These are phyloP conservation scores for Raphanus hybrid DNA, from an alignment of 441 rosid genomes.

Conservation along the genomic window DNA sequence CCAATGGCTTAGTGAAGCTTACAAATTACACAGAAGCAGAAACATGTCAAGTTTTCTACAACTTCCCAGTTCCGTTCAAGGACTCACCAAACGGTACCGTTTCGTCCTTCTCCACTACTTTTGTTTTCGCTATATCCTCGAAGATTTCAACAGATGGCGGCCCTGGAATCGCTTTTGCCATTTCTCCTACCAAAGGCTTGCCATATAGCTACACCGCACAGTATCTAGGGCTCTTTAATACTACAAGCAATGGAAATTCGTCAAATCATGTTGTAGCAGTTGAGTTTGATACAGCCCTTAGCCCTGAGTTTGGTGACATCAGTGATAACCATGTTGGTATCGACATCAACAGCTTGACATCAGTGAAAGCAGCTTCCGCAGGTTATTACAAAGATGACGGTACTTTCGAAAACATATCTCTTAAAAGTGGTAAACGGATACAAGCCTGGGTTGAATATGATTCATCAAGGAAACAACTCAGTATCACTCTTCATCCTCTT, in stretches of 20 bases:
- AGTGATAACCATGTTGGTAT: conserved; percentile 51
- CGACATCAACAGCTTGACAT: conserved; percentile 43
- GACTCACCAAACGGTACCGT: no score
- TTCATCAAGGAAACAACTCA: conserved; percentile 29
- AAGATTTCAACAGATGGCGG: no score
- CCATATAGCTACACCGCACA: conserved; percentile 28
- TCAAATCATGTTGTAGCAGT: conserved; percentile 43
- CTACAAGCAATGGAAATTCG: conserved; percentile 15
- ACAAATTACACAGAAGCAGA: no score
- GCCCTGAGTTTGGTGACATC: conserved; percentile 32
- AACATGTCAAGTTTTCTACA: no score
- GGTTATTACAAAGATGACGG: conserved; percentile 35
- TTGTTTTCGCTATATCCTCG: no score
- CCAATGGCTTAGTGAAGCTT: no score
- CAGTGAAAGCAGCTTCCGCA: conserved; percentile 37
- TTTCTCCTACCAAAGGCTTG: conserved; percentile 6
- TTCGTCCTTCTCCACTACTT: no score
- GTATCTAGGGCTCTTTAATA: conserved; percentile 46
- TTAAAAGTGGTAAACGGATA: conserved; percentile 28
- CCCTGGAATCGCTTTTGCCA: no score
- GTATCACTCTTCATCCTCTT: conserved; percentile 40
- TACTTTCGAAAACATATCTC: conserved; percentile 15
- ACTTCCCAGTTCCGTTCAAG: no score
- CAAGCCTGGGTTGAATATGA: conserved; percentile 49
- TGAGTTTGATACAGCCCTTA: conserved; percentile 38